Evolutionary conservation across 768 basidiomycete genomes (phyloP).

Genomic region (Mrakia hoshinonis): DNA sequence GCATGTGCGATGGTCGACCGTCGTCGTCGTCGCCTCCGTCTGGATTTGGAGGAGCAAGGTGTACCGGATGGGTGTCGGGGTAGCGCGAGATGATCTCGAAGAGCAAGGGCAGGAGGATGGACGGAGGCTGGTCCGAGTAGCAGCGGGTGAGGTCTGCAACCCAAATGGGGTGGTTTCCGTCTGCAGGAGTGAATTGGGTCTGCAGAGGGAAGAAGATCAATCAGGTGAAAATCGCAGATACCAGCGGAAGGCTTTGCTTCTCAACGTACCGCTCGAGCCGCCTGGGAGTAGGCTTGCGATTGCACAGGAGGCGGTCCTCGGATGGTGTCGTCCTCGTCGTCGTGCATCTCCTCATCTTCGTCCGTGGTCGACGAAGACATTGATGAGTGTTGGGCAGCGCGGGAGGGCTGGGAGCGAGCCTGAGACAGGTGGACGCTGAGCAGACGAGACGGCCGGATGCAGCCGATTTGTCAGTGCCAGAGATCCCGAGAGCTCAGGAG

Average conservation of each 20-base stretch:
- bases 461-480: background rate
- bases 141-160: conserved; percentile 20
- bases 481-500: background rate
- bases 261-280: conserved; percentile 13
- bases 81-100: conserved; percentile 9
- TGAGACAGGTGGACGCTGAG: conserved; percentile 8
- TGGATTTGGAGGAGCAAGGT: background rate
- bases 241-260: too few relatives aligned
- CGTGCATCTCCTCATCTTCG: background rate
- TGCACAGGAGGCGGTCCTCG: background rate
- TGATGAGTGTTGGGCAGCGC: background rate
- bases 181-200: background rate
- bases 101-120: conserved; percentile 24
- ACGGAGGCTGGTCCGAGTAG: conserved; percentile 24
- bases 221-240: background rate
- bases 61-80: conserved; percentile 19
- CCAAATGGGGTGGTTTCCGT: background rate
- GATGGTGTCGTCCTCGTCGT: background rate
- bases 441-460: background rate
- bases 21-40: conserved; percentile 7
- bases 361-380: background rate
- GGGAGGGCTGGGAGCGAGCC: background rate
- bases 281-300: conserved; percentile 7
- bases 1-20: background rate
- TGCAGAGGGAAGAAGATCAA: background rate